These are phyloP conservation scores for Piper longum DNA, from an alignment of 164 flowering plant genomes.

Conservation along the genomic window DNA sequence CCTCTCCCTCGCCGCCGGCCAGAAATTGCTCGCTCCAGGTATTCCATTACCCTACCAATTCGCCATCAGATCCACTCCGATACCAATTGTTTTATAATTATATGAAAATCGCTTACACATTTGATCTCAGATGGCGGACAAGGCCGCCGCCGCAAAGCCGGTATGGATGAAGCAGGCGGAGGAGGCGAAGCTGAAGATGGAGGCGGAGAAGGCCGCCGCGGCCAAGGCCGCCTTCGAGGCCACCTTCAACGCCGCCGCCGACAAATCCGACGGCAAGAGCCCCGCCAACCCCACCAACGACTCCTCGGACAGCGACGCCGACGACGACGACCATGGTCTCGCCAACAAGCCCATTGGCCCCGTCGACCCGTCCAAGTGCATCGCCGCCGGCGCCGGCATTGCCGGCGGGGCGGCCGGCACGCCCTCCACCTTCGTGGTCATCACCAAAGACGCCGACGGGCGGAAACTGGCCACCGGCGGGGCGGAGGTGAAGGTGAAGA, in stretches of 20 bases:
- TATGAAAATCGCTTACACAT: no score
- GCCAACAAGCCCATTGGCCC: constrained; percentile 72
- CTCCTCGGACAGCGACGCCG: constrained; percentile 56
- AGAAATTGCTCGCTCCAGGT: no score
- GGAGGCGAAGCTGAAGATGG: constrained; percentile 87
- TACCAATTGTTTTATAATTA: no score
- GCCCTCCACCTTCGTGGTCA: constrained; percentile 52
- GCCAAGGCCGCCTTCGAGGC: constrained; percentile 99
- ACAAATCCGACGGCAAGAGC: constrained; percentile 18
- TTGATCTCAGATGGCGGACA: constrained; percentile 32
- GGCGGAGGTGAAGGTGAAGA: constrained; percentile 54
- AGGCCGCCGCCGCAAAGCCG: constrained; percentile 33
- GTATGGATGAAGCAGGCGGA: constrained; percentile 96
- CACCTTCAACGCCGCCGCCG: constrained; percentile 59
- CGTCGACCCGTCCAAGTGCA: constrained; percentile 72
- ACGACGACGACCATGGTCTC: constrained; percentile 37
- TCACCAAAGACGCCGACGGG: constrained; percentile 76
- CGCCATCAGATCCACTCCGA: no score
- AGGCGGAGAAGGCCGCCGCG: constrained; percentile 86
- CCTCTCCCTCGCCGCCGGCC: no score
- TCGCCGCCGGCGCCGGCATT: constrained; percentile 84
- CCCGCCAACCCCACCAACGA: not conserved
- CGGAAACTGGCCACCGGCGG: constrained; percentile 66
- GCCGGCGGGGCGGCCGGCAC: constrained; percentile 87
- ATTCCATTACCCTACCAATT: no score